Percentiles rank a stretch among this genome's conserved stretches.
phyloP scores from a whole-genome alignment of 2,329 filamentous ascomycete species.

The Huntiella omanensis region DNA sequence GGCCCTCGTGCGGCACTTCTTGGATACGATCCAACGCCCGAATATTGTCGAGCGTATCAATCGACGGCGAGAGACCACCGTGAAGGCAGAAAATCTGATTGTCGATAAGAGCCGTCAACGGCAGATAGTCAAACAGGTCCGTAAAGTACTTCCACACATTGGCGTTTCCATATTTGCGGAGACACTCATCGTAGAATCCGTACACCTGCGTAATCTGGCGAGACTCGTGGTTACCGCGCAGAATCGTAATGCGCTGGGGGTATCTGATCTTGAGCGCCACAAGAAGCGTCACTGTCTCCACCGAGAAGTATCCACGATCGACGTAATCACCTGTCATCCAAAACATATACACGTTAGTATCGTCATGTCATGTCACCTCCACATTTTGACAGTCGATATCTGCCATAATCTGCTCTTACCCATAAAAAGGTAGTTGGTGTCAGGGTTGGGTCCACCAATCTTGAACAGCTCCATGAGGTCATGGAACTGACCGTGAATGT shows the following conservation, averaged over 20 bases:
- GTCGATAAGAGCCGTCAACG: constrained; percentile 90
- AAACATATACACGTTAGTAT: constrained; percentile 8
- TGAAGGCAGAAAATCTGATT: constrained; percentile 99
- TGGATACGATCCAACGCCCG: constrained; percentile 88
- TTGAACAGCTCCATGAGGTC: constrained; percentile 99
- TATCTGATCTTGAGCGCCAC: constrained; percentile 97
- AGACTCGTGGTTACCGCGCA: constrained; percentile 97
- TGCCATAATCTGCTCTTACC: constrained; percentile 34
- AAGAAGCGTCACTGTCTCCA: constrained; percentile 92
- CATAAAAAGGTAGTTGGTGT: constrained; percentile 99
- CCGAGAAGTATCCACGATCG: constrained; percentile 95
- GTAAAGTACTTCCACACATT: constrained; percentile 99
- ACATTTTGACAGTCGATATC: neutral
- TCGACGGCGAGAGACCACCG: constrained; percentile 88
- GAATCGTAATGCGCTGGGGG: constrained; percentile 91
- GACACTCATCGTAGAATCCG: constrained; percentile 97
- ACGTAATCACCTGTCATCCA: constrained; percentile 67
- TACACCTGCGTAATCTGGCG: constrained; percentile 98
- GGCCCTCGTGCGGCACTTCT: constrained; percentile 93
- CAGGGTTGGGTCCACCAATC: constrained; percentile 91
- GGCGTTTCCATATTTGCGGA: constrained; percentile 96
- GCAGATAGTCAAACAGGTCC: constrained; percentile 96
- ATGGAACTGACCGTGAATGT: constrained; percentile 98
- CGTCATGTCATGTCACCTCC: neutral
- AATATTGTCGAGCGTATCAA: constrained; percentile 91